These are phyloP conservation scores for Fusarium subtropicale DNA, from an alignment of 2,329 filamentous ascomycete species.

Conservation along the genomic window DNA sequence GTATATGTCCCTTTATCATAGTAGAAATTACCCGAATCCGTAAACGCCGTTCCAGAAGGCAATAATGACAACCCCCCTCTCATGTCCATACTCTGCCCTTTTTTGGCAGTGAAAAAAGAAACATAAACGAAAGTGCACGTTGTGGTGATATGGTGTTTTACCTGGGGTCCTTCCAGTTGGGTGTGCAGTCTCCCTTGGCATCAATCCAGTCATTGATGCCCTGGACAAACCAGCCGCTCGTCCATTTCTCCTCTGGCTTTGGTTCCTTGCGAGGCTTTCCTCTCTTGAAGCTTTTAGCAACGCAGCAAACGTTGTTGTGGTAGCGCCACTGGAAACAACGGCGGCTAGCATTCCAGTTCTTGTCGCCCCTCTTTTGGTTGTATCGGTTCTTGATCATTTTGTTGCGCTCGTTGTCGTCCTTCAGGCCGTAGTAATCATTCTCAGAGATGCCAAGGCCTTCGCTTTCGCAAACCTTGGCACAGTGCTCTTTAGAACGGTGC, in stretches of 20 bases:
- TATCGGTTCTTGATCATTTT: slow-evolving; percentile 47
- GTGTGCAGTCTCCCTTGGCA: slow-evolving; percentile 57
- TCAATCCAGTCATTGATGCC: slow-evolving; percentile 62
- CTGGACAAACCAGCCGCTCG: slow-evolving; percentile 60
- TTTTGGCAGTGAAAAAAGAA: slow-evolving; percentile 8
- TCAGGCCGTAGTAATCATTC: slow-evolving; percentile 50
- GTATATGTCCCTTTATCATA: slow-evolving; percentile 29
- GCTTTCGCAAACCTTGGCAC: slow-evolving; percentile 61
- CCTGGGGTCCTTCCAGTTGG: slow-evolving; percentile 56
- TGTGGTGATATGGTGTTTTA: slow-evolving; percentile 12
- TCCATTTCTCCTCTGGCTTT: slow-evolving; percentile 51
- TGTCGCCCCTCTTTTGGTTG: slow-evolving; percentile 39
- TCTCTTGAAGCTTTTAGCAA: slow-evolving; percentile 57
- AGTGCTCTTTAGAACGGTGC: slow-evolving; percentile 60
- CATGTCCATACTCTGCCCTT: background rate
- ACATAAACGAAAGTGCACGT: background rate
- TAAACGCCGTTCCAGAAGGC: slow-evolving; percentile 25
- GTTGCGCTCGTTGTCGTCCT: slow-evolving; percentile 46
- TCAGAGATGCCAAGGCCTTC: slow-evolving; percentile 53
- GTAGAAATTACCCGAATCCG: slow-evolving; percentile 24
- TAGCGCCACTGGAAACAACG: slow-evolving; percentile 62
- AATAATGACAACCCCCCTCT: slow-evolving; percentile 17
- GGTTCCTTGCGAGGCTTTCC: slow-evolving; percentile 54
- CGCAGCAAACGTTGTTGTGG: slow-evolving; percentile 59
- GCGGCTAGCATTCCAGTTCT: slow-evolving; percentile 48